phyloP scores from a whole-genome alignment of 495 filamentous ascomycete genomes.

The Talaromyces ruber region DNA sequence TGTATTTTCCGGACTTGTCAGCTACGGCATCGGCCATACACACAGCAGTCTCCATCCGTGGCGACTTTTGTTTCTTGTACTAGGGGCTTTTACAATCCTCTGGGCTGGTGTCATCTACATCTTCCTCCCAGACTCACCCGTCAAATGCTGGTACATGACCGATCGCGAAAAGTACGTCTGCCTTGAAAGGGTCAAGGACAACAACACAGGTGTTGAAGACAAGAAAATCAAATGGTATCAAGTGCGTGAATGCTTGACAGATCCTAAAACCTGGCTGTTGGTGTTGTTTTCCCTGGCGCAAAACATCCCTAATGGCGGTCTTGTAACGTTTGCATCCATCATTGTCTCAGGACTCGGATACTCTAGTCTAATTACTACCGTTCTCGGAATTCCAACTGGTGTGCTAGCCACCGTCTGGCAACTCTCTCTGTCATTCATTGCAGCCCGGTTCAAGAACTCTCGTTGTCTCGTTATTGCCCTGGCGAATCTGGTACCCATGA shows the following conservation, averaged over 20 bases:
- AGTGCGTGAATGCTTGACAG: conserved; percentile 30
- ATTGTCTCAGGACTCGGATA: conserved; percentile 28
- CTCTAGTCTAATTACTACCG: conserved; percentile 19
- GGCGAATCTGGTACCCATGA: conserved; percentile 19
- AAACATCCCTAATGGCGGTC: conserved; percentile 25
- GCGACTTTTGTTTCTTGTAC: conserved; percentile 8
- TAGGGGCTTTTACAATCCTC: conserved; percentile 26
- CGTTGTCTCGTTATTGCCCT: conserved; percentile 25
- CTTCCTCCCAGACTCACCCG: conserved; percentile 38
- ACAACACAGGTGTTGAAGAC: conserved; percentile 48
- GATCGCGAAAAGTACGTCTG: conserved; percentile 34
- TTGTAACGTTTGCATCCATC: conserved; percentile 24
- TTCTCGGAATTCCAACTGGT: conserved; percentile 22
- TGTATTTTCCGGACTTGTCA: conserved; percentile 8
- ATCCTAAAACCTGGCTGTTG: conserved; percentile 30
- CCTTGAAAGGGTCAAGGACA: conserved; percentile 40
- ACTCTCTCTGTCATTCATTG: background rate
- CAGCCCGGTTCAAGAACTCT: conserved; percentile 11
- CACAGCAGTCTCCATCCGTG: background rate
- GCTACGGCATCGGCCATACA: conserved; percentile 4
- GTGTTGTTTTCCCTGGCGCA: conserved; percentile 10
- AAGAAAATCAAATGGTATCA: conserved; percentile 43
- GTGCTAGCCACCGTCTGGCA: conserved; percentile 6
- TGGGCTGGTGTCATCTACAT: conserved; percentile 29
- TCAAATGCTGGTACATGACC: conserved; percentile 32